Conservation (phyloP, 352 stramenopile genomes). For the Phytophthora sp. region DNA sequence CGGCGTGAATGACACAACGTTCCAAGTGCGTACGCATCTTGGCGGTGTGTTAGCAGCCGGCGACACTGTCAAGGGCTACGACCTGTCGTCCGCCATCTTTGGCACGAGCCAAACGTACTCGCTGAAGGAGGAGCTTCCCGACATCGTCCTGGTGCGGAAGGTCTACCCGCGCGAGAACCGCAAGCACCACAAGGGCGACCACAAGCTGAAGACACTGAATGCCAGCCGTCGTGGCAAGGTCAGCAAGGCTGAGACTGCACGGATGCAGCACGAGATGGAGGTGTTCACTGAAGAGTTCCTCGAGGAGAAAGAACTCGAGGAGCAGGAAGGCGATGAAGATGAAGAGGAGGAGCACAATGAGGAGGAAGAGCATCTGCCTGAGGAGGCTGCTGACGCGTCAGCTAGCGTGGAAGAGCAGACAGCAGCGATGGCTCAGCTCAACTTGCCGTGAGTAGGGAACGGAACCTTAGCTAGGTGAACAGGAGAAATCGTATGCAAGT, state of each 20-base stretch:
- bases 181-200: conserved; percentile 40
- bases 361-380: conserved; percentile 11
- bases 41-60: conserved; percentile 59
- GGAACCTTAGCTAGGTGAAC: background rate
- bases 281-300: conserved; percentile 69
- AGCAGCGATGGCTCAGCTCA: conserved; percentile 28
- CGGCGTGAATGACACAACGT: conserved; percentile 82
- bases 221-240: conserved; percentile 43
- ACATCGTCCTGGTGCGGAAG: conserved; percentile 81
- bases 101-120: conserved; percentile 41
- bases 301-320: conserved; percentile 52
- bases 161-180: conserved; percentile 56
- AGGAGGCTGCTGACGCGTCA: conserved; percentile 11
- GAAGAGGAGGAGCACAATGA: conserved; percentile 20
- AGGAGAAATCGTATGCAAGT: background rate
- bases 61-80: conserved; percentile 79
- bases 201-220: conserved; percentile 56
- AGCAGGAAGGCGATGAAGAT: conserved; percentile 24
- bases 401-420: conserved; percentile 34
- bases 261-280: conserved; percentile 64
- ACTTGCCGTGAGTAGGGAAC: conserved; percentile 22
- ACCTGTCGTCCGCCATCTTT: conserved; percentile 67
- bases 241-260: conserved; percentile 57
- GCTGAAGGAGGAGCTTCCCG: conserved; percentile 67
- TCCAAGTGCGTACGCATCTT: conserved; percentile 68